Percentiles rank a stretch among this genome's conserved stretches.
These are phyloP conservation scores for Cystobasidium tubakii DNA, from an alignment of 768 basidiomycete species.

Conservation along the genomic window DNA sequence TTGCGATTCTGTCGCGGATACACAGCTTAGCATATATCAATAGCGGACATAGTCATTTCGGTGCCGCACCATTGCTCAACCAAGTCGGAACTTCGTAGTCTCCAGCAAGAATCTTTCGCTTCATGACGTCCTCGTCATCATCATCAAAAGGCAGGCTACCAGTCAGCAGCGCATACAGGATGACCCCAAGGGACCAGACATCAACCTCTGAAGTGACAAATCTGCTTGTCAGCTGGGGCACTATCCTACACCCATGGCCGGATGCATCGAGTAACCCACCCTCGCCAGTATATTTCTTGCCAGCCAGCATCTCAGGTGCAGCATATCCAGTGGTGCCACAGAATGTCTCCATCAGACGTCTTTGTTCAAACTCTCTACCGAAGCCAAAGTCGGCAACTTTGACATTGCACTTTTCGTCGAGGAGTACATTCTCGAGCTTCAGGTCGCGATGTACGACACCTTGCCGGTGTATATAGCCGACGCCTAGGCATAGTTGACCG, in stretches of 20 bases:
- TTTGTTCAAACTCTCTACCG: constrained; percentile 84
- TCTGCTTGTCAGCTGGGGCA: neutral
- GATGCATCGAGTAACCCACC: constrained; percentile 55
- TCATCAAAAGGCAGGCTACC: constrained; percentile 92
- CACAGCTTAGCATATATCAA: no score
- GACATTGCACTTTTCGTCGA: constrained; percentile 63
- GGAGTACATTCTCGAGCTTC: constrained; percentile 91
- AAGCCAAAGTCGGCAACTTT: constrained; percentile 99
- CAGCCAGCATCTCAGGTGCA: constrained; percentile 86
- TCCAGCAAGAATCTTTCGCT: constrained; percentile 71
- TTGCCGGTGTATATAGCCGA: constrained; percentile 83
- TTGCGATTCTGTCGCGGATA: constrained; percentile 66
- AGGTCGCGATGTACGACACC: constrained; percentile 94
- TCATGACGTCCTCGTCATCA: constrained; percentile 70
- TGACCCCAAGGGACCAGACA: constrained; percentile 95
- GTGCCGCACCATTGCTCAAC: constrained; percentile 71
- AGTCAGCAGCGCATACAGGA: constrained; percentile 80
- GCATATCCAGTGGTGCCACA: constrained; percentile 97
- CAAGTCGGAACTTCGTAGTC: constrained; percentile 88
- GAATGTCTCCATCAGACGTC: constrained; percentile 79
- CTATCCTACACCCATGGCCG: no score
- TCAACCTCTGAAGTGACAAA: constrained; percentile 62
- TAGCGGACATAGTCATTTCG: no score
- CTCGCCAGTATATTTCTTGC: constrained; percentile 76
- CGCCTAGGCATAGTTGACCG: constrained; percentile 89